These are phyloP conservation scores for Calonectria pteridis DNA, from an alignment of 2,329 filamentous ascomycete genomes.

Conservation along the genomic window DNA sequence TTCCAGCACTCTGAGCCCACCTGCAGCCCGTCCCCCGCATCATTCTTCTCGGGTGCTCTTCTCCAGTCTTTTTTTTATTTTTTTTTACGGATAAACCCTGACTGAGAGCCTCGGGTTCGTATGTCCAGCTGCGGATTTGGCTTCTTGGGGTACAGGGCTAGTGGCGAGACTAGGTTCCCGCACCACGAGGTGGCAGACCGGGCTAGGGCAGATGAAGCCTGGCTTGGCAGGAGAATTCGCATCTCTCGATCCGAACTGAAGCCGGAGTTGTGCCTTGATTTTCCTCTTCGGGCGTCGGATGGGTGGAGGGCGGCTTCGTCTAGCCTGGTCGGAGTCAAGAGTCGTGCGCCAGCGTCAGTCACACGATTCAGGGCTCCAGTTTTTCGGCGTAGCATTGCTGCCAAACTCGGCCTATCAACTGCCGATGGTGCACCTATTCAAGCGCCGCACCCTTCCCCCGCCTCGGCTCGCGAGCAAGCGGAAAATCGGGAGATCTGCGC, in stretches of 20 bases:
- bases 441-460: neutral
- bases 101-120: neutral
- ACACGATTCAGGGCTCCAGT: conserved; percentile 15
- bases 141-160: conserved; percentile 16
- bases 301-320: neutral
- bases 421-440: conserved; percentile 2
- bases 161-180: neutral
- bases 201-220: neutral
- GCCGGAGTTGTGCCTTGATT: conserved; percentile 17
- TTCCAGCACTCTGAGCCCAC: neutral
- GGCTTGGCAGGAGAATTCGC: neutral
- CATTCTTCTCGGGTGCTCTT: neutral
- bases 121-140: neutral
- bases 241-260: conserved; percentile 12
- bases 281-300: conserved; percentile 2
- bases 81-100: neutral
- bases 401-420: conserved; percentile 12
- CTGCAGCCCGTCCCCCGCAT: neutral
- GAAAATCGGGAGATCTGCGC: conserved; percentile 2
- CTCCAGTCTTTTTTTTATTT: conserved; percentile 4
- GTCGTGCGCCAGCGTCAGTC: neutral
- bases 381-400: conserved; percentile 8
- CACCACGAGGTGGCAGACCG: conserved; percentile 12
- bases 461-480: neutral
- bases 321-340: conserved; percentile 11